Evolutionary conservation across 192 early-diverging fungal genomes (phyloP), one percentile per base, ranked within the genome.

Genomic region (Dimargaris cristalligena): DNA sequence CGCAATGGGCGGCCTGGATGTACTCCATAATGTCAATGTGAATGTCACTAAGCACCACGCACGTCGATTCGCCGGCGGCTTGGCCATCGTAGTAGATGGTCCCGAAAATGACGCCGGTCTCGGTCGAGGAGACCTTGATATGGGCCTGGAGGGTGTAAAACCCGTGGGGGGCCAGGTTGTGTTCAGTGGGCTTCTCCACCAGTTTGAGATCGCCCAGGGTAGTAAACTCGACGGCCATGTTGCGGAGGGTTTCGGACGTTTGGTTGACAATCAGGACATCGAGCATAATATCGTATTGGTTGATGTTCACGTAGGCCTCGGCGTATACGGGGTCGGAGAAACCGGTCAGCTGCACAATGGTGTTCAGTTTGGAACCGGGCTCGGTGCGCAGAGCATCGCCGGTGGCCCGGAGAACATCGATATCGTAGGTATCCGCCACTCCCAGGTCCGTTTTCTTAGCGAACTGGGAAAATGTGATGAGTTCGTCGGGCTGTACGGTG

Each of bases 11-110:
- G 23, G 92, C 88, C 48, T 92, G 89, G 72, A 99, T 95, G 68
- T 97, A 99, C 70, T 97, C 95, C 92, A 97, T 94, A 63, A 99
- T 99, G 63, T 99, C 95, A 64, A 99, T 89, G 63, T 95, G 92
- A 51, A 99, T 90, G 63, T 99, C 95, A 62, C 93, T 97, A 57
- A 99, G 74, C 32, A 97, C 88, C 13, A 97, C 91, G 64, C 85
- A 94, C 11, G 28, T 59, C 64, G 80, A 80, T 61, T 96, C 95
- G 23, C 77, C 74, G n/a, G 87, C 83, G 9, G 85, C 85, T 23
- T 91, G 85, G n/a, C 90, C 88, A 72, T 99, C 95, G 62, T 97
- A 99, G 23, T 94, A 92, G 71, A 99, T 92, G 73, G 91, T 99
- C 60, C 93, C 91, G 74, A 96, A 97, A 62, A 99, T 96, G 11